These are phyloP conservation scores for Sicyos edulis DNA, from an alignment of 306 rosid genomes.

Conservation along the genomic window DNA sequence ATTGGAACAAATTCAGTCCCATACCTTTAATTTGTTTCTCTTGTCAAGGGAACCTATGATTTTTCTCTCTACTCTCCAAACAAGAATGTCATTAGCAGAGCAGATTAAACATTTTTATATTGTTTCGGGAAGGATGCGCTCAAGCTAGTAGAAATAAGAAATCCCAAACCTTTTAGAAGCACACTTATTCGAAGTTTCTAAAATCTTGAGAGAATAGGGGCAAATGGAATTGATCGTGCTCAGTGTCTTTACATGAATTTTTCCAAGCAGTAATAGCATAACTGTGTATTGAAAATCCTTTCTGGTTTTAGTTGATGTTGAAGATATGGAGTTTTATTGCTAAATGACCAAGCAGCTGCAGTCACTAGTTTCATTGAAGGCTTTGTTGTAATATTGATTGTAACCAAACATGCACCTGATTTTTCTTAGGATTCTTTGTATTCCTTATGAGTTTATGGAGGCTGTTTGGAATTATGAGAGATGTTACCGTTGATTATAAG, in stretches of 20 bases:
- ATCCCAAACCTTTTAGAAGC: neutral
- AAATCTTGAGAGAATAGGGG: neutral
- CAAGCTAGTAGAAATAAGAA: constrained; percentile 10
- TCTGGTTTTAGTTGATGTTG: constrained; percentile 6
- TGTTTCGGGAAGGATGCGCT: neutral
- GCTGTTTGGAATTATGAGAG: neutral
- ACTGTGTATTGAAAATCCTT: neutral
- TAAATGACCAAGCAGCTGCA: neutral
- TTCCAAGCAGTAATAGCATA: neutral
- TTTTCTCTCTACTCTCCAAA: constrained; percentile 2
- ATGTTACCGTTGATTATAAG: neutral
- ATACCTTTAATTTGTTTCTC: neutral
- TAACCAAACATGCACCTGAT: constrained; percentile 4
- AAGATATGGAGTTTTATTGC: neutral
- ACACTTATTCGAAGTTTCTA: neutral
- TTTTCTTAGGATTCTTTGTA: neutral
- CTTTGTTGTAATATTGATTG: neutral
- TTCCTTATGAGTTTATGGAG: neutral
- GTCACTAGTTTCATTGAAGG: neutral
- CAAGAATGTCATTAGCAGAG: neutral
- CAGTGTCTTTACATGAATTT: neutral
- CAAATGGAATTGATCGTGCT: neutral
- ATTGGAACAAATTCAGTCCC: neutral
- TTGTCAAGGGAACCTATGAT: constrained; percentile 3
- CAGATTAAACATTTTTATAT: neutral